Evolutionary conservation across 2,329 filamentous ascomycete genomes (phyloP).

Genomic region (Trichoderma simmonsii): DNA sequence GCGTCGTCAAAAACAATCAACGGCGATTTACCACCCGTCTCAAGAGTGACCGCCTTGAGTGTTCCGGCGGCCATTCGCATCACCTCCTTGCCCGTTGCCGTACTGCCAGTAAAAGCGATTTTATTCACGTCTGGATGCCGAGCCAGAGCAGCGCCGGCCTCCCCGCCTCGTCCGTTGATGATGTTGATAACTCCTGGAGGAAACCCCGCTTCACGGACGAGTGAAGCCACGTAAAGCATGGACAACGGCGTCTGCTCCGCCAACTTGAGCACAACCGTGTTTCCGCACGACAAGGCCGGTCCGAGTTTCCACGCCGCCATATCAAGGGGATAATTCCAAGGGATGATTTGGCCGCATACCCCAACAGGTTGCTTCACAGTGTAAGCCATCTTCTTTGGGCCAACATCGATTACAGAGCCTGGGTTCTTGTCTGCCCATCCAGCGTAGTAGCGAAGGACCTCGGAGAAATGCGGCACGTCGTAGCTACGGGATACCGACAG

Average conservation of each 20-base stretch:
- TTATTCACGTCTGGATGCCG: slow-evolving; percentile 64
- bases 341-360: slow-evolving; percentile 73
- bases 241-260: slow-evolving; percentile 61
- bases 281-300: slow-evolving; percentile 58
- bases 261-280: slow-evolving; percentile 57
- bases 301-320: slow-evolving; percentile 60
- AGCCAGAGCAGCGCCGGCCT: slow-evolving; percentile 62
- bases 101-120: slow-evolving; percentile 70
- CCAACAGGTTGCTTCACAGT: slow-evolving; percentile 74
- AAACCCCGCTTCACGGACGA: slow-evolving; percentile 68
- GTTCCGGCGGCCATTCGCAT: slow-evolving; percentile 65
- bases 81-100: slow-evolving; percentile 63
- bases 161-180: slow-evolving; percentile 62
- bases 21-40: slow-evolving; percentile 60
- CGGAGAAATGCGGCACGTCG: slow-evolving; percentile 52
- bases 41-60: slow-evolving; percentile 57
- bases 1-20: slow-evolving; percentile 59
- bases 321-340: slow-evolving; percentile 76
- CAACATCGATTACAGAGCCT: slow-evolving; percentile 73
- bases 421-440: slow-evolving; percentile 78
- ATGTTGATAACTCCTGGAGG: slow-evolving; percentile 72
- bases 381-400: slow-evolving; percentile 69
- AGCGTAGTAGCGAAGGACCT: slow-evolving; percentile 68
- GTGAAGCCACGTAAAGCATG: slow-evolving; percentile 57
- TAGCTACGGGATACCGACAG: slow-evolving; percentile 62